Percentiles rank a stretch among this genome's conserved stretches.
phyloP scores from a whole-genome alignment of 192 early-diverging fungal species.

The Umbelopsis vinacea region DNA sequence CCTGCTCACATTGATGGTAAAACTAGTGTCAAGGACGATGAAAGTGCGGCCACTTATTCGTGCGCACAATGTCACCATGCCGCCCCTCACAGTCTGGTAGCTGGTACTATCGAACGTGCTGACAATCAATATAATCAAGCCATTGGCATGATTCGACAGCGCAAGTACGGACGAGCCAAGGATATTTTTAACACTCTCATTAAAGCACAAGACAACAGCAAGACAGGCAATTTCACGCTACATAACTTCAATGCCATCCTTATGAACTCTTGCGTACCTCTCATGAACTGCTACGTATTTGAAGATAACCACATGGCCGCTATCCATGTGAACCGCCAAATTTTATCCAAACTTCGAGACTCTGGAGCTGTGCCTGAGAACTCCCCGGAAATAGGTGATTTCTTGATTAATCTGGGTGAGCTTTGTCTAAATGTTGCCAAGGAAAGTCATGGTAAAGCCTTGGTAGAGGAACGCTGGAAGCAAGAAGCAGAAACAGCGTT shows the following conservation, averaged over 20 bases:
- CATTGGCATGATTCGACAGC: slow-evolving; percentile 46
- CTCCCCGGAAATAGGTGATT: slow-evolving; percentile 64
- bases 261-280: slow-evolving; percentile 41
- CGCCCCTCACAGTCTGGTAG: not conserved
- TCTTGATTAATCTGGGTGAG: slow-evolving; percentile 59
- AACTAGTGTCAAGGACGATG: slow-evolving; percentile 48
- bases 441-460: slow-evolving; percentile 39
- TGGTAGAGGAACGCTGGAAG: slow-evolving; percentile 2
- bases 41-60: slow-evolving; percentile 45
- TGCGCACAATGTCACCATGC: slow-evolving; percentile 55
- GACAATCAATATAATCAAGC: slow-evolving; percentile 46
- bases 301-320: slow-evolving; percentile 40
- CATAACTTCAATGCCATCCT: slow-evolving; percentile 53
- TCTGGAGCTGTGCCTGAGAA: slow-evolving; percentile 53
- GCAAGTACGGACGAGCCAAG: slow-evolving; percentile 45
- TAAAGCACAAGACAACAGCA: slow-evolving; percentile 45
- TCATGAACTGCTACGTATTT: slow-evolving; percentile 40
- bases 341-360: slow-evolving; percentile 52
- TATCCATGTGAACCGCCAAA: slow-evolving; percentile 32
- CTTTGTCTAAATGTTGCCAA: slow-evolving; percentile 57
- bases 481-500: slow-evolving; percentile 7
- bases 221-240: slow-evolving; percentile 37
- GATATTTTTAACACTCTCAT: slow-evolving; percentile 51
- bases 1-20: slow-evolving; percentile 53
- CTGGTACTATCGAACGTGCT: slow-evolving; percentile 12